Base-by-base conservation (phyloP, 495 filamentous ascomycete species). In the Penicillium flavigenum region DNA sequence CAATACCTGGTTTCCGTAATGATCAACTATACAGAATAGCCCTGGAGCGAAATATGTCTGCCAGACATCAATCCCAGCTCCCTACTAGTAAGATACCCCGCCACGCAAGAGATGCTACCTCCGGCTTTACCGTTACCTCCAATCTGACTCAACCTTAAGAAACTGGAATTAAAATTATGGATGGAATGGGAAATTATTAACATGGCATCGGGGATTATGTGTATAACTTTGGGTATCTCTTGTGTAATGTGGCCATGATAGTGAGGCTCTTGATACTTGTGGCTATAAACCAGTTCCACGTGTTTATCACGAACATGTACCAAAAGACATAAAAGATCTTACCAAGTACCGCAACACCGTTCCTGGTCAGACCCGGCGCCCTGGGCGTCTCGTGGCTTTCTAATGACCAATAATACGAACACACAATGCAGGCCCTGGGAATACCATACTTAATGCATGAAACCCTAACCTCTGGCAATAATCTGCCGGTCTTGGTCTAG, bases 131-230 rank as follows among this genome's bases (percentile, higher is more conserved):
- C 38, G 36, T 57, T 34, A 57, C 38, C 26, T 45, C 12, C 36
- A 45, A 42, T 26, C 55, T 57, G 55, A 57, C 26, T 31, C 43
- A 47, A 47, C 20, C 8, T 32, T 19, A 11, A 3, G n/a, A 54
- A 31, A 5, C 11, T 6, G 2, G 6, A 20, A 36, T 38, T 20
- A 19, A 50, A 22, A 11, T 26, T 16, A n/a, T 12, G 34, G 20
- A 7, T 19, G 12, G 6, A 10, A 9, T 49, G 10, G 29, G 47
- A 24, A 29, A 20, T 24, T 24, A 36, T 38, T 4, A 26, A 47
- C 29, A 22, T 4, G 16, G 16, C 36, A 39, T 48, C 17, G 46
- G 29, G 14, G 9, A 48, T 32, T 19, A 26, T 24, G 20, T 38
- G 48, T 51, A 51, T 26, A 51, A 39, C 7, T 17, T 11, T 6